Base-by-base conservation (phyloP, 345 rosid genomes). In the Trapa incisa region DNA sequence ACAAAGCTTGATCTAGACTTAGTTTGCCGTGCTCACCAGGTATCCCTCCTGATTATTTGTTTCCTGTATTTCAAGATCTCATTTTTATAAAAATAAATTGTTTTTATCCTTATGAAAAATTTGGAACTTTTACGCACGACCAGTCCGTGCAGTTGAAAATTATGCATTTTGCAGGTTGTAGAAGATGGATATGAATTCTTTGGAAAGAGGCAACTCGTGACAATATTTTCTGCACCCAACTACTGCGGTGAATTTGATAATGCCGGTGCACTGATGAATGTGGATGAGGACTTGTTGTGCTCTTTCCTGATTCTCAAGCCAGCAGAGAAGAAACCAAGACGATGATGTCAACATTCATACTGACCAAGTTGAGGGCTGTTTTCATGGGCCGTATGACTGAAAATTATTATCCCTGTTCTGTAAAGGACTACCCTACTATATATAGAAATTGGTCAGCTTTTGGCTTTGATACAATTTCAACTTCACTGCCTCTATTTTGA, bases 1-100 rank as follows among this genome's bases (percentile, higher is more conserved):
- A 50, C 79, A 10, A 85, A 81, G 69, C 96, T 87, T 78, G 93
- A 89, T 76, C 64, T 92, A 67, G 98, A 92, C 73, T 96, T 92
- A 76, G 89, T 92, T 52, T 89, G 98, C 15, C 98, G 98, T 67
- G 98, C 96, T 37, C 96, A 92, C 79, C 98, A 92, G 98, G 98
- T 89, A 56, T 54, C 64, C 52, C 33, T 69, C 64, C 39, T 1
- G n/a, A 39, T 50, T 37, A 10, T 67, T 67, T 39, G 52, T 10
- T 32, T n/a, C 65, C 36, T n/a, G 36, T 38, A 54, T 54, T 54
- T 54, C 60, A 5, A 35, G 60, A 54, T 11, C 60, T 54, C 33
- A 17, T 54, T 4, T 54, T n/a, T 54, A 54, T n/a, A 9, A n/a
- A 54, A 54, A 17, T 11, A 54, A 54, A 22, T 54, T 62, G 39